Evolutionary conservation across 306 rosid species (phyloP).

Genomic region (Carpinus fangiana): DNA sequence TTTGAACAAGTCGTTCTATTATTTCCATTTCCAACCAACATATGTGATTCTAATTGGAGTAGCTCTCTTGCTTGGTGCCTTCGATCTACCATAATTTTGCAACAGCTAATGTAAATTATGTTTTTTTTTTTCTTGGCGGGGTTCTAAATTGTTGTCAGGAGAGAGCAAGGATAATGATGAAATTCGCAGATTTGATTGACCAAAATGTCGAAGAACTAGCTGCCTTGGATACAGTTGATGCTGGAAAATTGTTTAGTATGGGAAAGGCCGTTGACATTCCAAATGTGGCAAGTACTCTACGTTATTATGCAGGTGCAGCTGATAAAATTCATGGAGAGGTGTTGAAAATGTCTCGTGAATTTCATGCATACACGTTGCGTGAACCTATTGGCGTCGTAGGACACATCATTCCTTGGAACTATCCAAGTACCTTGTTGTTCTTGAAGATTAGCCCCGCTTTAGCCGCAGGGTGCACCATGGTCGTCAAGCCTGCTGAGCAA

Average conservation of each 20-base stretch:
- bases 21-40: too few relatives aligned
- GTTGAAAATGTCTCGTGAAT: slow-evolving; percentile 42
- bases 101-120: not conserved
- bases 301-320: slow-evolving; percentile 91
- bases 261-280: slow-evolving; percentile 62
- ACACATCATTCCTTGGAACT: slow-evolving; percentile 88
- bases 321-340: slow-evolving; percentile 84
- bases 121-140: not conserved
- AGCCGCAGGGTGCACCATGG: slow-evolving; percentile 90
- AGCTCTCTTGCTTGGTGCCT: too few relatives aligned
- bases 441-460: slow-evolving; percentile 66
- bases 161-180: slow-evolving; percentile 57
- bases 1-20: too few relatives aligned
- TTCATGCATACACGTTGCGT: slow-evolving; percentile 65
- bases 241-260: slow-evolving; percentile 47
- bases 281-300: slow-evolving; percentile 27
- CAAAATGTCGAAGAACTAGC: slow-evolving; percentile 66
- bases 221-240: slow-evolving; percentile 68
- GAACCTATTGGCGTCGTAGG: slow-evolving; percentile 89
- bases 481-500: slow-evolving; percentile 88
- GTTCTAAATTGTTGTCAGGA: slow-evolving; percentile 37
- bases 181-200: slow-evolving; percentile 69
- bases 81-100: not conserved
- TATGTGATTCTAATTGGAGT: too few relatives aligned
- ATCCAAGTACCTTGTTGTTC: slow-evolving; percentile 53